Evolutionary conservation across 306 rosid genomes (phyloP).

Genomic region (Quercus glauca): DNA sequence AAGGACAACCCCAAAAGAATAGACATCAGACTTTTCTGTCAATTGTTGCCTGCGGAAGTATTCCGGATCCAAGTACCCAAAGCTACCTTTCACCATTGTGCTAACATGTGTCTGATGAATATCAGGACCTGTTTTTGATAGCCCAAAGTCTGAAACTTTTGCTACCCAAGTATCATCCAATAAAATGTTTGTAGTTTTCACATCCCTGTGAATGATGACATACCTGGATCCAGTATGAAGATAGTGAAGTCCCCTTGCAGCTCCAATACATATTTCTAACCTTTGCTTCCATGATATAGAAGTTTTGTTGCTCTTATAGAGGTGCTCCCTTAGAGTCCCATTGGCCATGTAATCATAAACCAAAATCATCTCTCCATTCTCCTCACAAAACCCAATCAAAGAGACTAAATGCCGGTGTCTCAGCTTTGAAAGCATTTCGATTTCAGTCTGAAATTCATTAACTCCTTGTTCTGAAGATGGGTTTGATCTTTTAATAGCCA

Average conservation of each 20-base stretch:
- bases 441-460: conserved; percentile 41
- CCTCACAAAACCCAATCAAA: conserved; percentile 44
- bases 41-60: conserved; percentile 40
- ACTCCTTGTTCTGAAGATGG: conserved; percentile 46
- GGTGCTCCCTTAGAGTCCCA: conserved; percentile 50
- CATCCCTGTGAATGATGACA: conserved; percentile 39
- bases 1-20: conserved; percentile 49
- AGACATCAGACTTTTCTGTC: conserved; percentile 43
- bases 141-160: conserved; percentile 48
- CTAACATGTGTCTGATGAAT: conserved; percentile 35
- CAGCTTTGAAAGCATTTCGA: conserved; percentile 51
- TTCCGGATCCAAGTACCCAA: conserved; percentile 45
- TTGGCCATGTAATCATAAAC: conserved; percentile 52
- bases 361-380: conserved; percentile 42
- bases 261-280: conserved; percentile 44
- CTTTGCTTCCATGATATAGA: conserved; percentile 42
- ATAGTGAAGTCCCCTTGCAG: conserved; percentile 39
- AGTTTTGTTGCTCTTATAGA: conserved; percentile 24
- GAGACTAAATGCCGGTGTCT: conserved; percentile 52
- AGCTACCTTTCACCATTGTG: conserved; percentile 52
- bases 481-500: conserved; percentile 52
- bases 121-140: conserved; percentile 36
- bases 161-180: conserved; percentile 45
- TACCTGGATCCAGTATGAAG: conserved; percentile 36
- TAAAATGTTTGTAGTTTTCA: conserved; percentile 37